Conservation (phyloP, 192 early-diverging fungal genomes). For the Pilaira anomala region DNA sequence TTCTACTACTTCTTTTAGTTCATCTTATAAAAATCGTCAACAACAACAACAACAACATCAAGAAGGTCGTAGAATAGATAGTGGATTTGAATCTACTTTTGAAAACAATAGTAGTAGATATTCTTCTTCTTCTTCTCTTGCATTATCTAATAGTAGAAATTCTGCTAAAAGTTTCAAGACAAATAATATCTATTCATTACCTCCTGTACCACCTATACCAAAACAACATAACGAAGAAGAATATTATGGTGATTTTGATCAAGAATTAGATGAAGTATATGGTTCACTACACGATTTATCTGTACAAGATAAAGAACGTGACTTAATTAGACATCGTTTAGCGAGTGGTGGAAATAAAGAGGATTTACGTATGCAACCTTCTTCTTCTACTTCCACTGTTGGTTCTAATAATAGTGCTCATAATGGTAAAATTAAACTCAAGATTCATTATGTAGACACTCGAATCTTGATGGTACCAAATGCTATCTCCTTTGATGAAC, state of each 20-base stretch:
- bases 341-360: not conserved
- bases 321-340: slow-evolving; percentile 16
- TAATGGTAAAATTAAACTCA: slow-evolving; percentile 51
- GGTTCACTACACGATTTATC: slow-evolving; percentile 24
- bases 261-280: slow-evolving; percentile 24
- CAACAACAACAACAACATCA: slow-evolving; percentile 4
- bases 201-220: slow-evolving; percentile 36
- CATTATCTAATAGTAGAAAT: slow-evolving; percentile 2
- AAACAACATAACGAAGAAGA: not conserved
- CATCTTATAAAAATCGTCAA: slow-evolving; percentile 9
- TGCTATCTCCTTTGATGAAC: slow-evolving; percentile 49
- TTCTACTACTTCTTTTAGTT: slow-evolving; percentile 19
- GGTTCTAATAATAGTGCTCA: slow-evolving; percentile 3
- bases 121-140: slow-evolving; percentile 11
- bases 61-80: slow-evolving; percentile 34
- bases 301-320: slow-evolving; percentile 18
- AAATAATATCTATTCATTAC: slow-evolving; percentile 12
- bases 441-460: slow-evolving; percentile 66
- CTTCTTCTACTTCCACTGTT: slow-evolving; percentile 18
- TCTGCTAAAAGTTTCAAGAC: slow-evolving; percentile 25
- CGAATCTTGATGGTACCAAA: slow-evolving; percentile 57
- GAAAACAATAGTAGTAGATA: slow-evolving; percentile 29
- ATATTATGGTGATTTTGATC: slow-evolving; percentile 19
- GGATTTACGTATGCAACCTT: slow-evolving; percentile 9
- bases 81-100: slow-evolving; percentile 35